phyloP scores from a whole-genome alignment of 176 grass and related monocot species.

The Coix lacrymajobi region DNA sequence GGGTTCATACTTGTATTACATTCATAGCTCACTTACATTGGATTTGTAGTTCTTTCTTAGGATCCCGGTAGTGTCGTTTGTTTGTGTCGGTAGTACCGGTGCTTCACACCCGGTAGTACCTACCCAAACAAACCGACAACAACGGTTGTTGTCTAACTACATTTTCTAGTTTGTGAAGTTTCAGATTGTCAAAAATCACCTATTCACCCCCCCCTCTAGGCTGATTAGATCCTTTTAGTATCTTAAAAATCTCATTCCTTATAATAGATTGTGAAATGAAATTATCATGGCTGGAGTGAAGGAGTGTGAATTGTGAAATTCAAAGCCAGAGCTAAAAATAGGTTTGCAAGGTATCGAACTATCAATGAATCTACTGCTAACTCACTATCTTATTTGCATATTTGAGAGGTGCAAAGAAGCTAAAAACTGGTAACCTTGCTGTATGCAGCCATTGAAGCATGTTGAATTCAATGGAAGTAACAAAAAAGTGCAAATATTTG shows the following conservation, averaged over 20 bases:
- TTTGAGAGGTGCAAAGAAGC: background rate
- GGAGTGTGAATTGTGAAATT: background rate
- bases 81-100: no score
- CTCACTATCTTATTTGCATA: background rate
- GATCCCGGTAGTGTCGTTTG: no score
- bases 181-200: no score
- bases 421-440: background rate
- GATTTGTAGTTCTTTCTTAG: no score
- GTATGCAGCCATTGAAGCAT: background rate
- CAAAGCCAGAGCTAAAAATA: background rate
- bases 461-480: background rate
- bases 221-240: no score
- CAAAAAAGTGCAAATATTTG: background rate
- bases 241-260: background rate
- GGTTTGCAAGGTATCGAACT: background rate
- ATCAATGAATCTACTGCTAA: background rate
- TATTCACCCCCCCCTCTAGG: no score
- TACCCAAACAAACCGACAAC: no score
- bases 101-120: no score
- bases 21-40: no score
- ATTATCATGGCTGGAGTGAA: background rate
- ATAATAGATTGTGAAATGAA: background rate
- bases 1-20: no score
- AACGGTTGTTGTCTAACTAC: no score
- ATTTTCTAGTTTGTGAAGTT: no score